Base-by-base conservation (phyloP, 1,284 basidiomycete genomes). In the Singerocomus rubriflavus region DNA sequence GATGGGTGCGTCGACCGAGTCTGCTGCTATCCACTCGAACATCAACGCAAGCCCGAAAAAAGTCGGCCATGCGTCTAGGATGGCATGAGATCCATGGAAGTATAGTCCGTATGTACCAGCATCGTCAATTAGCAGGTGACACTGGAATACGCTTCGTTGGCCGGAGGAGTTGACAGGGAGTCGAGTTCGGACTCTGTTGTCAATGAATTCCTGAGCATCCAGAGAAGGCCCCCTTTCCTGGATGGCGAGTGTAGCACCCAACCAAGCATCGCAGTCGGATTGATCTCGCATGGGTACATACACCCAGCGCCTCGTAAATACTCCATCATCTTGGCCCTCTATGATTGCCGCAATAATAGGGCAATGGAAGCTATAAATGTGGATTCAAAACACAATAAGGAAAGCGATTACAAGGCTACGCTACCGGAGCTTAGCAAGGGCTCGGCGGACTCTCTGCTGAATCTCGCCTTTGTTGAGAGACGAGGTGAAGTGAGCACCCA, bases 21-120 rank as follows among this genome's bases (percentile, higher is more conserved):
- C 45, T 26, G 14, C 30, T 26, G 11, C 36, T 36, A 46, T 46
- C 36, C 45, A 46, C 14, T 46, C 45, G 21, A 46, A 32, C 36
- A 46, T 39, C n/a, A 46, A 26, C 7, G 6, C 45, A 12, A 46
- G 30, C 12, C 36, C 36, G 11, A 40, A 46, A 0, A 46, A 32
- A 30, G 45, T 46, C 7, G 45, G 45, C 45, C 45, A 46, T 5
- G n/a, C 45, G 25, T 46, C 45, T 8, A 46, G 29, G 30, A 46
- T 46, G 12, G 8, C 5, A 32, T 46, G 45, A 39, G 45, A 46
- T 8, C 45, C 45, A 10, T 46, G 45, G 21, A 46, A 46, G 12
- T 46, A 46, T 7, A 46, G 14, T 7, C 45, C 36, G 5, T 46
- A 32, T 31, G 29, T 10, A 11, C 45, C 36, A 3, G 21, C 21